Evolutionary conservation across 306 rosid genomes (phyloP), one percentile per base, ranked within the genome.

Genomic region (Vachellia pachyceras): DNA sequence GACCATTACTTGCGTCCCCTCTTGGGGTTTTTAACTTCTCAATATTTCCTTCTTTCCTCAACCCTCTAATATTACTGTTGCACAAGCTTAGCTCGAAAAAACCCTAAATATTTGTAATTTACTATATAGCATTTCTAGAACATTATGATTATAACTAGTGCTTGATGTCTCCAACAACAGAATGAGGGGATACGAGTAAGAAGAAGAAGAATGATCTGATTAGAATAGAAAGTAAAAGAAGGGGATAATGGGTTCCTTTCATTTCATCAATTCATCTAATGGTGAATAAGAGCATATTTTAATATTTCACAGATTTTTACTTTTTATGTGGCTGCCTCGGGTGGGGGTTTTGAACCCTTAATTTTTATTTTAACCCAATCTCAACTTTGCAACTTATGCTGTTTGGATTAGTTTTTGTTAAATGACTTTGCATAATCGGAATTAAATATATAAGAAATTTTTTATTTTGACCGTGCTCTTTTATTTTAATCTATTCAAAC

Each of bases 1-100:
- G 57, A 82, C 67, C 17, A 69, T 77, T 14, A 37, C 52, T 35
- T n/a, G n/a, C n/a, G n/a, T 67, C 61, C 25, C n/a, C 6, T 20
- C 3, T 2, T 13, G n/a, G 63, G 12, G 63, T 5, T 14, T 52
- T 52, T 1, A 4, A 6, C 14, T 23, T n/a, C n/a, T 22, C 13
- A 22, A 50, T 39, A 58, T 81, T 44, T 64, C 47, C 11, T 37
- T 46, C 41, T n/a, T 29, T 57, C 52, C 65, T 13, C 14, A 47
- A 47, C 54, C 54, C 54, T 14, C n/a, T 47, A 47, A 47, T 14
- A 47, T 15, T 47, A 47, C 3, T 47, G 54, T 12, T 47, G 7
- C 54, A 5, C 15, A 47, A 14, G 5, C 14, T 47, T 41, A 41
- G 45, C 45, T 3, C 13, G 18, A 47, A 14, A 11, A 14, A 47